Evolutionary conservation across 2,329 filamentous ascomycete genomes (phyloP), one percentile per base, ranked within the genome.

Genomic region (Daldinia sp.): DNA sequence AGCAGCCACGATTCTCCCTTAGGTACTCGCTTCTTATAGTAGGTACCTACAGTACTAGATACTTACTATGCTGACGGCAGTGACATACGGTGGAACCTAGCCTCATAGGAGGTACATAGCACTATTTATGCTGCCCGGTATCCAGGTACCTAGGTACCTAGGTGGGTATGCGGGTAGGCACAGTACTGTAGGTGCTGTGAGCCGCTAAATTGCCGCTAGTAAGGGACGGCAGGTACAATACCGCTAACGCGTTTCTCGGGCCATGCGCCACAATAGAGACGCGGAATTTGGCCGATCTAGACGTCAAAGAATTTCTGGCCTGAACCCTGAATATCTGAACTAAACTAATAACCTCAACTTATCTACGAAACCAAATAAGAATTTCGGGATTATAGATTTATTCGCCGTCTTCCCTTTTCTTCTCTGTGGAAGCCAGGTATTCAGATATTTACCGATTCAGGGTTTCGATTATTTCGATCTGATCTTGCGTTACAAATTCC

Each of bases 251-350:
- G 67, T 67, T 53, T 39, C 63, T 57, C 63, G 55, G 51, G 42
- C 54, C 67, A 68, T 70, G 69, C 69, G 69, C 69, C 69, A 72
- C 69, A 72, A 50, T 69, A 33, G 5, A 63, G 64, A 70, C 69
- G 69, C 69, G 69, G 69, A 70, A 72, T 70, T 71, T 56, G 69
- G 67, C 67, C 67, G 67, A 66, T 70, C 60, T 57, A 71, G 66
- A 65, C 61, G 64, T 72, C 69, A 67, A 67, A 72, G 69, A 72
- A 70, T 72, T 72, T 72, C 69, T 70, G 61, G 63, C 61, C 66
- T 65, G 69, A 71, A 64, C 66, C 65, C 68, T 71, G 62, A 65
- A 63, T 37, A 59, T 60, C 54, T 57, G 26, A 39, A 56, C 23
- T 54, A 54, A 56, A 65, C 62, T 58, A 66, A 51, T 66, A 68